A percentile compares a stretch with the other conserved stretches of the same genome.
phyloP scores from a whole-genome alignment of 169 alveolate species.

The Theileria annulata region DNA sequence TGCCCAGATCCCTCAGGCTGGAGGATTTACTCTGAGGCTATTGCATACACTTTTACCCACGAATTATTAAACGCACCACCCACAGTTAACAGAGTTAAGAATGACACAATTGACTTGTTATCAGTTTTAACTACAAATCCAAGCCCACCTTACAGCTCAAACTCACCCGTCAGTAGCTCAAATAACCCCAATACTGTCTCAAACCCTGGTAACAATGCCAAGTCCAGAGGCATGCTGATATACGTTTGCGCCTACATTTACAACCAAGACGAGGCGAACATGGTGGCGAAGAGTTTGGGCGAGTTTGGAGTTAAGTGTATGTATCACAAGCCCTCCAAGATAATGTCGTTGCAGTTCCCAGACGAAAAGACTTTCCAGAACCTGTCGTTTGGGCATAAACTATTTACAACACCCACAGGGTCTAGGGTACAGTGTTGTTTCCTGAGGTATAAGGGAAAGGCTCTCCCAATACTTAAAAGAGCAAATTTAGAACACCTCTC shows the following conservation, averaged over 20 bases:
- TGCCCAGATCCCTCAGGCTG: constrained; percentile 72
- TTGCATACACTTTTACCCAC: constrained; percentile 41
- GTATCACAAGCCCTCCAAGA: constrained; percentile 67
- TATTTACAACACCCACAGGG: constrained; percentile 55
- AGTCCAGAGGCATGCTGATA: constrained; percentile 22
- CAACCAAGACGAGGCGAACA: constrained; percentile 46
- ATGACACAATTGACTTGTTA: constrained; percentile 45
- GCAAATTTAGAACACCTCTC: constrained; percentile 62
- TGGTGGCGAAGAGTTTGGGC: constrained; percentile 30
- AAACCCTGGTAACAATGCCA: constrained; percentile 14
- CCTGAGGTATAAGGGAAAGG: constrained; percentile 52
- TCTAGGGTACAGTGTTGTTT: constrained; percentile 64
- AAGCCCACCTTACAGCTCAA: not conserved
- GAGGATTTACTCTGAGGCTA: constrained; percentile 67
- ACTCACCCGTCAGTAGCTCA: not conserved
- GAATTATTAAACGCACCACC: constrained; percentile 18
- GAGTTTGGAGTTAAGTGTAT: constrained; percentile 60
- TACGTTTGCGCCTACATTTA: constrained; percentile 52
- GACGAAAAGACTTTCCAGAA: constrained; percentile 42
- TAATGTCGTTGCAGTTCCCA: constrained; percentile 67
- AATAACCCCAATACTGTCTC: not conserved
- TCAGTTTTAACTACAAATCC: constrained; percentile 50
- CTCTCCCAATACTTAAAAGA: constrained; percentile 53
- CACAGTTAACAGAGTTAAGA: not conserved
- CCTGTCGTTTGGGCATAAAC: constrained; percentile 43